A percentile compares a stretch with the other conserved stretches of the same genome.
Evolutionary conservation across 768 basidiomycete species (phyloP).

Genomic region (Albatrellus ellisii): DNA sequence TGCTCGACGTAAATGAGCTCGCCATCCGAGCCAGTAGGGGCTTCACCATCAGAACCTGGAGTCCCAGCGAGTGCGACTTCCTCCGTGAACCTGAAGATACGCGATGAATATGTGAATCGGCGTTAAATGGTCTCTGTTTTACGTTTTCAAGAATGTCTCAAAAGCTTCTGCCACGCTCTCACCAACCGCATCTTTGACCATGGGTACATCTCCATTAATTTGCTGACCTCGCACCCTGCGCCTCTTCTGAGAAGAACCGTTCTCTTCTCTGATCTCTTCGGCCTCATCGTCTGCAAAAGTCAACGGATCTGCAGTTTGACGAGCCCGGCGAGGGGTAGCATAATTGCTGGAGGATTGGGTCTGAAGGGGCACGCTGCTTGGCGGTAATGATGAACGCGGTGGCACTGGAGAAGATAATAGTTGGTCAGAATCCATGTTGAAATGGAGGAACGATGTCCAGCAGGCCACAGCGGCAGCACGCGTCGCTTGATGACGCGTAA

Average conservation of each 20-base stretch:
- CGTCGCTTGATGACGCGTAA: slow-evolving; percentile 25
- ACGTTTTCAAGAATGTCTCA: slow-evolving; percentile 87
- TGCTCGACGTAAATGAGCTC: slow-evolving; percentile 82
- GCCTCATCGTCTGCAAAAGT: slow-evolving; percentile 30
- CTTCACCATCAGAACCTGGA: slow-evolving; percentile 60
- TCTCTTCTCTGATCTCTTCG: slow-evolving; percentile 26
- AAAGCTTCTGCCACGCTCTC: slow-evolving; percentile 92
- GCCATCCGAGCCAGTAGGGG: slow-evolving; percentile 40
- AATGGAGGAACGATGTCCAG: slow-evolving; percentile 9
- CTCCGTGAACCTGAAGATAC: slow-evolving; percentile 59
- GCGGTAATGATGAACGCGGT: slow-evolving; percentile 37
- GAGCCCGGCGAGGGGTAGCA: slow-evolving; percentile 18
- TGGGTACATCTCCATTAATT: slow-evolving; percentile 56
- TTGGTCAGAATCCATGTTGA: slow-evolving; percentile 40
- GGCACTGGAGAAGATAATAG: slow-evolving; percentile 45
- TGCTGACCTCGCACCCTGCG: slow-evolving; percentile 28
- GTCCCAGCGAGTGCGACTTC: slow-evolving; percentile 69
- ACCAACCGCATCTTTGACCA: slow-evolving; percentile 89
- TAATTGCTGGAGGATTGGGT: slow-evolving; percentile 24
- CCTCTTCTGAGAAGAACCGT: slow-evolving; percentile 25
- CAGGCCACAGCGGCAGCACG: slow-evolving; percentile 15
- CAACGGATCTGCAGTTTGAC: slow-evolving; percentile 20
- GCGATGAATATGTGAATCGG: slow-evolving; percentile 3
- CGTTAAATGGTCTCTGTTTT: background rate
- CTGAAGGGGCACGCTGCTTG: slow-evolving; percentile 32